Evolutionary conservation across 371 early-diverging fungal genomes (phyloP).

Genomic region (Syncephalastrum racemosum): DNA sequence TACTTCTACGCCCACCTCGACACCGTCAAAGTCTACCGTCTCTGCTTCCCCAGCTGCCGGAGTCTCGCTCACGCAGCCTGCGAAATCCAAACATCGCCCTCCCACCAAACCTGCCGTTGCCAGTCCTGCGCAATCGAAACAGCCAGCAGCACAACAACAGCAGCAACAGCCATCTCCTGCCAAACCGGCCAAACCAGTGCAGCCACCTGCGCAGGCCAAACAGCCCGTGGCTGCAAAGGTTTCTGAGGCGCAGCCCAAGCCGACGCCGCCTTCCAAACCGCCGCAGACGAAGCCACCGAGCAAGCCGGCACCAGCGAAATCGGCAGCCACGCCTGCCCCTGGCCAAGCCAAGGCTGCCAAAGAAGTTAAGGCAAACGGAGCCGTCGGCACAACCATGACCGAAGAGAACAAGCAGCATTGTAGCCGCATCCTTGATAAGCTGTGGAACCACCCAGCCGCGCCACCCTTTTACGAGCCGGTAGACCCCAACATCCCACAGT

Average conservation of each 20-base stretch:
- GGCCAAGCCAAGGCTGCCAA: background rate
- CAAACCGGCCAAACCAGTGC: conserved; percentile 3
- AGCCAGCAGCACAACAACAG: too few relatives aligned
- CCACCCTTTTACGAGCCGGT: conserved; percentile 44
- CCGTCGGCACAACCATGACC: conserved; percentile 22
- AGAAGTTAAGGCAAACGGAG: too few relatives aligned
- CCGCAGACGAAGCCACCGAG: too few relatives aligned
- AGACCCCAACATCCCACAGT: conserved; percentile 92
- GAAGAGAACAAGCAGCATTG: conserved; percentile 36
- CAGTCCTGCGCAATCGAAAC: too few relatives aligned
- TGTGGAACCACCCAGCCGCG: conserved; percentile 37
- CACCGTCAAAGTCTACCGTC: background rate
- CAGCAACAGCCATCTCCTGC: background rate
- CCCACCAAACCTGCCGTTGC: background rate
- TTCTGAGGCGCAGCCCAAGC: background rate
- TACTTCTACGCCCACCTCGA: background rate
- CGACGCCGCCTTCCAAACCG: too few relatives aligned
- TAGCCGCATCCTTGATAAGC: conserved; percentile 34
- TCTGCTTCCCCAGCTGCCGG: background rate
- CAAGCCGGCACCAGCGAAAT: too few relatives aligned
- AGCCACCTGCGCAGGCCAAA: background rate
- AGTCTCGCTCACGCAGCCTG: background rate
- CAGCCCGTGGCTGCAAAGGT: background rate
- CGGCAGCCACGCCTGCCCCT: background rate
- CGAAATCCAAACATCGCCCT: too few relatives aligned